Conservation (phyloP, 2,329 filamentous ascomycete species). For the Fusarium napiforme region DNA sequence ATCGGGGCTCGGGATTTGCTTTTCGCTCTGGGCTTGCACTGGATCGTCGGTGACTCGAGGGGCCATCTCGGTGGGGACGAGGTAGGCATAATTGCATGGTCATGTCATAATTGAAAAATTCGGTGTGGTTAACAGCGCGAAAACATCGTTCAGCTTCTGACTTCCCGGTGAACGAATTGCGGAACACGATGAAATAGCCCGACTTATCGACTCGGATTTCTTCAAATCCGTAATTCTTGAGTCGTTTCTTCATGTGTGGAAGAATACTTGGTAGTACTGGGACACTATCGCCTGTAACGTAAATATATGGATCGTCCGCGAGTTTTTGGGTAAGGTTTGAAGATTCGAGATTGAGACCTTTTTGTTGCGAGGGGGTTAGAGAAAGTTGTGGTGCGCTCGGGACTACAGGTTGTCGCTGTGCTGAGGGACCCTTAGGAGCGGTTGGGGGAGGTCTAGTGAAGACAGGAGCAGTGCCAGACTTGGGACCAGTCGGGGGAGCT, state of each 20-base stretch:
- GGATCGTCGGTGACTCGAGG: slow-evolving; percentile 46
- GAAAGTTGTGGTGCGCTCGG: slow-evolving; percentile 47
- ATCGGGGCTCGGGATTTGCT: slow-evolving; percentile 35
- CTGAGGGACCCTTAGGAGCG: slow-evolving; percentile 86
- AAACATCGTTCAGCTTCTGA: slow-evolving; percentile 85
- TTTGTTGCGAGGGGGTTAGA: slow-evolving; percentile 42
- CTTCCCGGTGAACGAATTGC: slow-evolving; percentile 79
- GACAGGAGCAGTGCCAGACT: slow-evolving; percentile 42
- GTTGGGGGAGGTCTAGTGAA: slow-evolving; percentile 74
- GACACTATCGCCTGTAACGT: slow-evolving; percentile 86
- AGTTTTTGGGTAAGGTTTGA: slow-evolving; percentile 75
- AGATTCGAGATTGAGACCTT: slow-evolving; percentile 66
- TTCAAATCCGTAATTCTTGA: slow-evolving; percentile 84
- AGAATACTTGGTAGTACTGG: slow-evolving; percentile 88
- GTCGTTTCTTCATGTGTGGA: slow-evolving; percentile 87
- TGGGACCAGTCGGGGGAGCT: slow-evolving; percentile 53
- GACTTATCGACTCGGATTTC: slow-evolving; percentile 85
- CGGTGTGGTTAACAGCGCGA: slow-evolving; percentile 79
- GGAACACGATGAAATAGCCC: slow-evolving; percentile 94
- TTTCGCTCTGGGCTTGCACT: slow-evolving; percentile 52
- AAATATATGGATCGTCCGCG: slow-evolving; percentile 86
- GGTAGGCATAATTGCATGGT: slow-evolving; percentile 79
- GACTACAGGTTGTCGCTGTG: slow-evolving; percentile 54
- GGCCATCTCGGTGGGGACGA: slow-evolving; percentile 39
- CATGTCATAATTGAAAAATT: slow-evolving; percentile 93